Conservation (phyloP, 2,329 filamentous ascomycete species). For the Fusarium udum region DNA sequence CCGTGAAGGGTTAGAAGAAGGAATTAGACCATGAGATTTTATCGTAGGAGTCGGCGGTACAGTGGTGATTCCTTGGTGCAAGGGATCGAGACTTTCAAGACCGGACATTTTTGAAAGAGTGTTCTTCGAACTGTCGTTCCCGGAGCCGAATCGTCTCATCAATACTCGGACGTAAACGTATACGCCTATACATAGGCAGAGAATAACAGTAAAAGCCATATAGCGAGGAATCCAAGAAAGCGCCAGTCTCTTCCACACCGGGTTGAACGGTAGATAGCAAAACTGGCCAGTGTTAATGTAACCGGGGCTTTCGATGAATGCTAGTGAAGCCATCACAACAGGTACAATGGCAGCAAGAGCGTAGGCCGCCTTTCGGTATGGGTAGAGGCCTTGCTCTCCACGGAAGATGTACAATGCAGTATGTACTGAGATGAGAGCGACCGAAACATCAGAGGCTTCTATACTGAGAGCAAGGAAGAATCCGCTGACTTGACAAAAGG, state of each 20-base stretch:
- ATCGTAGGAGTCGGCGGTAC: slow-evolving; percentile 46
- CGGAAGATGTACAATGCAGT: slow-evolving; percentile 77
- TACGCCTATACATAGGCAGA: slow-evolving; percentile 73
- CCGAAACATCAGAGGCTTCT: slow-evolving; percentile 75
- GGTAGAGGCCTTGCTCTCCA: slow-evolving; percentile 72
- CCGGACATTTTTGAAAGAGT: slow-evolving; percentile 22
- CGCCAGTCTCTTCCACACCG: slow-evolving; percentile 74
- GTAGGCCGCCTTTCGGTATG: slow-evolving; percentile 70
- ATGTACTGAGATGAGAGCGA: slow-evolving; percentile 78
- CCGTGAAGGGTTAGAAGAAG: slow-evolving; percentile 40
- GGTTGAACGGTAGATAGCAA: slow-evolving; percentile 74
- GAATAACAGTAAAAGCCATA: slow-evolving; percentile 70
- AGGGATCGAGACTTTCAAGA: slow-evolving; percentile 16
- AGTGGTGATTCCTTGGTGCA: slow-evolving; percentile 8
- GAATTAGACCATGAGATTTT: slow-evolving; percentile 47
- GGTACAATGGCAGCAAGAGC: slow-evolving; percentile 66
- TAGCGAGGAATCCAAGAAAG: slow-evolving; percentile 81
- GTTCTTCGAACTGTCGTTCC: slow-evolving; percentile 16
- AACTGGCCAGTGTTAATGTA: slow-evolving; percentile 73
- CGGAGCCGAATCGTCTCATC: slow-evolving; percentile 52
- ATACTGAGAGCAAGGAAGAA: slow-evolving; percentile 74
- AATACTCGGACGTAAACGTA: slow-evolving; percentile 70
- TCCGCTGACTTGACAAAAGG: slow-evolving; percentile 74
- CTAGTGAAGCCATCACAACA: slow-evolving; percentile 66
- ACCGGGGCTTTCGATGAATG: slow-evolving; percentile 67